phyloP scores from a whole-genome alignment of 176 grass and related monocot species.

The Ananas comosus region DNA sequence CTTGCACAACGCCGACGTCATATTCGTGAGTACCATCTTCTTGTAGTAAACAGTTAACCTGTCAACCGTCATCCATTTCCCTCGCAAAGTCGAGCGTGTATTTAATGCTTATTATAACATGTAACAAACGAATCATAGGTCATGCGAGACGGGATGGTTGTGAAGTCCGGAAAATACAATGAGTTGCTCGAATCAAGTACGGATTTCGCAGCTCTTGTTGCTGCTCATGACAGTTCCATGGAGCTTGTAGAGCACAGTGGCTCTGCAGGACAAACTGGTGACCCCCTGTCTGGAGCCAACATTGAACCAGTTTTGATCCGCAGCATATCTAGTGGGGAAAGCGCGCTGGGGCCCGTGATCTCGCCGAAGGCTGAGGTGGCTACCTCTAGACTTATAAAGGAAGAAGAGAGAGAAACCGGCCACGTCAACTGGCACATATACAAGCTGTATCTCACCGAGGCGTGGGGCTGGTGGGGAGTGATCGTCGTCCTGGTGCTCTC shows the following conservation, averaged over 20 bases:
- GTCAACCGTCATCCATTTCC: no score
- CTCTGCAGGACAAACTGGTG: background rate
- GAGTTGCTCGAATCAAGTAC: conserved; percentile 48
- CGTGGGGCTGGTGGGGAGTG: conserved; percentile 77
- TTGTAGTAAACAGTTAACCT: background rate
- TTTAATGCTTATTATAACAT: background rate
- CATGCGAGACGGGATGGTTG: conserved; percentile 74
- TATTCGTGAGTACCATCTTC: conserved; percentile 41
- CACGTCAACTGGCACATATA: conserved; percentile 71
- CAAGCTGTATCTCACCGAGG: conserved; percentile 82
- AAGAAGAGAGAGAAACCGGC: conserved; percentile 74
- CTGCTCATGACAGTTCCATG: conserved; percentile 90
- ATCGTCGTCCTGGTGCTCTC: conserved; percentile 34
- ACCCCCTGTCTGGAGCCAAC: background rate
- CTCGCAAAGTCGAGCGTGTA: background rate
- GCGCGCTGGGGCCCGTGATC: background rate
- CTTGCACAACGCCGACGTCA: conserved; percentile 59
- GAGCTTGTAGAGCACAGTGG: conserved; percentile 62
- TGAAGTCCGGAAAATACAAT: conserved; percentile 70
- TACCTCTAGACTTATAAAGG: conserved; percentile 66
- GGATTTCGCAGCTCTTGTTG: conserved; percentile 72
- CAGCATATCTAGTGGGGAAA: background rate
- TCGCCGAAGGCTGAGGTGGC: conserved; percentile 42
- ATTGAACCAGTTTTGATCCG: background rate
- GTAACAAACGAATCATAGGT: conserved; percentile 31